Conservation (phyloP, 805 yeast genomes). For the Wickerhamiella shivajii region DNA sequence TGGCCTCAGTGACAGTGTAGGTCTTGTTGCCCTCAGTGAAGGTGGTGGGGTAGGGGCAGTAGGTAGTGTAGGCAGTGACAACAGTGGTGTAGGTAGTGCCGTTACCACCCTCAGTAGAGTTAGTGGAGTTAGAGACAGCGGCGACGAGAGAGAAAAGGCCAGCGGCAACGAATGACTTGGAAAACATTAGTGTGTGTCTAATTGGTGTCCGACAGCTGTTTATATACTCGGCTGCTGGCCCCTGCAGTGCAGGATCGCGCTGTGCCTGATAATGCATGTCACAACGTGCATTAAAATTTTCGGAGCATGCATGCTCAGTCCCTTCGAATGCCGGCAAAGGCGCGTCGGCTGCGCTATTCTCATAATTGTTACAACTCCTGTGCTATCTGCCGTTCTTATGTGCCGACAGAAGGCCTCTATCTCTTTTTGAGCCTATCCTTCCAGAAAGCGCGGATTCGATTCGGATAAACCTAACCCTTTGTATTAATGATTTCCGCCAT, state of each 20-base stretch:
- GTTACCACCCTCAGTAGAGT: conserved; percentile 9
- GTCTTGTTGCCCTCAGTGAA: conserved; percentile 35
- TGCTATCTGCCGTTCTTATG: too few species aligned
- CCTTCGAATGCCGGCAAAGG: neutral
- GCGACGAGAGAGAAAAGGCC: conserved; percentile 12
- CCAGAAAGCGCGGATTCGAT: too few species aligned
- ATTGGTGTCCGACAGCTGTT: neutral
- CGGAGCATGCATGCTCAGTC: neutral
- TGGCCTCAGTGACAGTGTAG: conserved; percentile 46
- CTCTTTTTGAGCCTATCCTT: too few species aligned
- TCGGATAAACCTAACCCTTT: too few species aligned
- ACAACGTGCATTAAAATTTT: neutral
- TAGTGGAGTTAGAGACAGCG: conserved; percentile 11
- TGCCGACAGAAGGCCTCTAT: too few species aligned
- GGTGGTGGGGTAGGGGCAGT: conserved; percentile 60
- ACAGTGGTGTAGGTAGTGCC: conserved; percentile 11
- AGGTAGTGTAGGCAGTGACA: conserved; percentile 41
- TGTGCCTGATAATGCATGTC: neutral
- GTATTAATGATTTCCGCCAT: too few species aligned
- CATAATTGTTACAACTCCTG: neutral
- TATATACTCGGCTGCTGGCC: neutral
- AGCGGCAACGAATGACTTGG: conserved; percentile 14
- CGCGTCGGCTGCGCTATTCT: neutral
- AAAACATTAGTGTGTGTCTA: conserved; percentile 9
- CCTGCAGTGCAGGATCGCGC: conserved; percentile 2